phyloP scores from a whole-genome alignment of 73 alveolate genomes.

The Paramecium primaurelia region DNA sequence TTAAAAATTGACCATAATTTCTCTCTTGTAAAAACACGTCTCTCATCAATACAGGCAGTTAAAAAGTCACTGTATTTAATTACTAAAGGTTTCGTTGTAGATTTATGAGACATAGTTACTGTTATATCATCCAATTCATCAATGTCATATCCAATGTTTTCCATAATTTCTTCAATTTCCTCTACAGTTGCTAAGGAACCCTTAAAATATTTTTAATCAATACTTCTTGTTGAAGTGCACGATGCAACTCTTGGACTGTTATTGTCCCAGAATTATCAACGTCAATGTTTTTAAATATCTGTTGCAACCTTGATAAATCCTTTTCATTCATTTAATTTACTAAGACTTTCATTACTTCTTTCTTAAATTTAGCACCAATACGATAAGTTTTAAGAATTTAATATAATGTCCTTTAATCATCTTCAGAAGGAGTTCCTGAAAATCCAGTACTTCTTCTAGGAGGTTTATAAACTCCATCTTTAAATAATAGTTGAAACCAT shows the following conservation, averaged over 20 bases:
- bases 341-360: slow-evolving; percentile 31
- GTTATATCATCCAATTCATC: not conserved
- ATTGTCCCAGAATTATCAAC: slow-evolving; percentile 45
- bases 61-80: slow-evolving; percentile 1
- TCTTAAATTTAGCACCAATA: slow-evolving; percentile 32
- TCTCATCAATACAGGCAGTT: slow-evolving; percentile 21
- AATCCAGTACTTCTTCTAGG: slow-evolving; percentile 17
- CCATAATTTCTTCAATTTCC: slow-evolving; percentile 30
- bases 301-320: not conserved
- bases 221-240: slow-evolving; percentile 18
- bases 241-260: not conserved
- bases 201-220: not conserved
- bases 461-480: not conserved
- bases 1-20: slow-evolving; percentile 66
- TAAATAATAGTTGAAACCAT: slow-evolving; percentile 68
- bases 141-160: not conserved
- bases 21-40: not conserved
- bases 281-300: not conserved
- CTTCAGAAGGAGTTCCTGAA: not conserved
- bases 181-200: not conserved
- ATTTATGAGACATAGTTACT: not conserved
- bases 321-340: slow-evolving; percentile 38
- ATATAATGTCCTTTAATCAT: slow-evolving; percentile 24
- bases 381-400: not conserved
- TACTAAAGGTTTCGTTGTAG: not conserved